These are phyloP conservation scores for Thraustotheca clavata DNA, from an alignment of 352 stramenopile species.

Conservation along the genomic window DNA sequence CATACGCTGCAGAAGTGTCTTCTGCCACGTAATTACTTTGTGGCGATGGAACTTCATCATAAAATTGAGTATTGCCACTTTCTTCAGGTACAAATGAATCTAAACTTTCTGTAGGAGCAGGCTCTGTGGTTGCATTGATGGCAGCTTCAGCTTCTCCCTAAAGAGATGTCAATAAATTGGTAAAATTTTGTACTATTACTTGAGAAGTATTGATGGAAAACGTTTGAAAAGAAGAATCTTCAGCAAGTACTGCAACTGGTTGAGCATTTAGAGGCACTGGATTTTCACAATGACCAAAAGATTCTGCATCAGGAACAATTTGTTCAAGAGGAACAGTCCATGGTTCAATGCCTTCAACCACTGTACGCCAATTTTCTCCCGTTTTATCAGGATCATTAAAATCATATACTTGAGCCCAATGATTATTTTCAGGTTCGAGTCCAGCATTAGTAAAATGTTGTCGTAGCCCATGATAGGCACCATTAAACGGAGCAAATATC, in stretches of 20 bases:
- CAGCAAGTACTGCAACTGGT: conserved; percentile 19
- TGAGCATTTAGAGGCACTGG: conserved; percentile 37
- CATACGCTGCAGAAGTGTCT: background rate
- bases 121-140: background rate
- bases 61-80: background rate
- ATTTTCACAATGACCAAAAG: conserved; percentile 41
- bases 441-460: conserved; percentile 63
- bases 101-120: background rate
- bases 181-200: conserved; percentile 8
- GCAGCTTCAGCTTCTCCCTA: background rate
- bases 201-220: conserved; percentile 65
- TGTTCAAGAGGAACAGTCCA: conserved; percentile 49
- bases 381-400: conserved; percentile 87
- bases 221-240: conserved; percentile 32
- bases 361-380: conserved; percentile 55
- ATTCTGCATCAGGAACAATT: conserved; percentile 28
- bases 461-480: conserved; percentile 61
- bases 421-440: conserved; percentile 79
- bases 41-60: conserved; percentile 8
- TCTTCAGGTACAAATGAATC: conserved; percentile 9
- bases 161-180: background rate
- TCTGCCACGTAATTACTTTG: background rate
- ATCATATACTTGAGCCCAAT: conserved; percentile 88
- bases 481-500: conserved; percentile 84
- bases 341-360: conserved; percentile 39